A percentile compares a stretch with the other conserved stretches of the same genome.
Evolutionary conservation across 1,139 yeast species (phyloP).

Genomic region (Ashbya aceris): DNA sequence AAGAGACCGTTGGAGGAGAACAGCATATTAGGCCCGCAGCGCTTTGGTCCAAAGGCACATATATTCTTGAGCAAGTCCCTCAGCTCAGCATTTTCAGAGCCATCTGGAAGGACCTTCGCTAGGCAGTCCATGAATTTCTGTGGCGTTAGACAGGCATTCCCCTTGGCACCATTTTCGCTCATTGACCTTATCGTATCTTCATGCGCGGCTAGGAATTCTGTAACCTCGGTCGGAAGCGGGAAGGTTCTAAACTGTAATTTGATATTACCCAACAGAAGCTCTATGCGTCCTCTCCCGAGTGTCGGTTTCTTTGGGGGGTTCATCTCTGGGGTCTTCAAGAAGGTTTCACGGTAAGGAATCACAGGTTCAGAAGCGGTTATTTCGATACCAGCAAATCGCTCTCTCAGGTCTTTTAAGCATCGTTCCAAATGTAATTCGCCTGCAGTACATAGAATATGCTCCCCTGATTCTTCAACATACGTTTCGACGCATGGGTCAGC

Average conservation of each 20-base stretch:
- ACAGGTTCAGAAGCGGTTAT: conserved; percentile 84
- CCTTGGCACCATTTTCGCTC: background rate
- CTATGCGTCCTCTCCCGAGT: conserved; percentile 36
- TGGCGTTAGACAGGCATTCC: background rate
- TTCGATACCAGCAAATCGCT: conserved; percentile 87
- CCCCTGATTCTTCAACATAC: conserved; percentile 80
- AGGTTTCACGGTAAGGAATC: conserved; percentile 89
- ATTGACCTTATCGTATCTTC: conserved; percentile 35
- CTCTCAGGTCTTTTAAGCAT: conserved; percentile 79
- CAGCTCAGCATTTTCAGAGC: conserved; percentile 18
- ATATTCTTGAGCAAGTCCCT: conserved; percentile 36
- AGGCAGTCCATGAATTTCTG: conserved; percentile 21
- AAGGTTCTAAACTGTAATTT: conserved; percentile 40
- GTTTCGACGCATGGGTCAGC: conserved; percentile 94
- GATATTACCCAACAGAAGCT: conserved; percentile 40
- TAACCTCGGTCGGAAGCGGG: conserved; percentile 49
- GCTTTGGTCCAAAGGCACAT: conserved; percentile 68
- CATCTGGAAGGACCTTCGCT: conserved; percentile 29
- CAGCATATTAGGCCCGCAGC: conserved; percentile 68
- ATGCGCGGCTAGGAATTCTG: conserved; percentile 42
- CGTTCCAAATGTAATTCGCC: conserved; percentile 91
- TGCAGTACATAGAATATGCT: conserved; percentile 86
- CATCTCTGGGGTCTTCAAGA: conserved; percentile 41
- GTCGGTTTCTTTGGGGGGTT: conserved; percentile 35
- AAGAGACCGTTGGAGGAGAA: conserved; percentile 41